Base-by-base conservation (phyloP, 192 early-diverging fungal species). In the Backusella macrospora region DNA sequence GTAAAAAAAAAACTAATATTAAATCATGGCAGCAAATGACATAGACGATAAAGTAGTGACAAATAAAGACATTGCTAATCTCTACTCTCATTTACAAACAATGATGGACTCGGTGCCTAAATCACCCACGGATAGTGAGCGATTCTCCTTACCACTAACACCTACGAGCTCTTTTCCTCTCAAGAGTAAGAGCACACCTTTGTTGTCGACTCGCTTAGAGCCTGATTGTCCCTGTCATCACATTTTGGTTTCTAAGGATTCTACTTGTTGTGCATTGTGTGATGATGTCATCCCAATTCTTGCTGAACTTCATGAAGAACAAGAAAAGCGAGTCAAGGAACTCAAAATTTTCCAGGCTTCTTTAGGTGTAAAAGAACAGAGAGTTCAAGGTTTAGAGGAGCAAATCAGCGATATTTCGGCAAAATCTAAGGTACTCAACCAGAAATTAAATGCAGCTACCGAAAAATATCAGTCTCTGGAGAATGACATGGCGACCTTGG, bases 381-480 rank as follows among this genome's bases (percentile, higher is more conserved):
- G 52, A n/a, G 26, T 34, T 0, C 47, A 62, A 15, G n/a, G 46
- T 10, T 42, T 63, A 23, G 71, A 73, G 47, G 38, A 21, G 7
- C 43, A 68, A 68, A 21, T 29, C n/a, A 45, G 37, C 5, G 23
- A 26, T 14, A 34, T 26, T 10, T 26, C 18, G 14, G 14, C 40
- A 18, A 66, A 66, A 43, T 42, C 65, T 15, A 66, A 43, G 40
- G 65, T 8, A 12, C 81, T 93, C 45, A 89, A 92, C 65, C 88
- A 92, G 38, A 72, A 84, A 40, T 79, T 96, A 40, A 89, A 92
- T 18, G 68, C 80, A 8, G 91, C 89, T 81, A 86, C 88, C n/a
- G 88, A 91, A 75, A 92, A 96, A 79, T 86, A 92, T 48, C 79
- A 78, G 38, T 79, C 82, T 49, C 78, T 88, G 15, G 83, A 92